Conservation (phyloP, 2,329 filamentous ascomycete genomes). For the Coleophoma eucalyptorum region DNA sequence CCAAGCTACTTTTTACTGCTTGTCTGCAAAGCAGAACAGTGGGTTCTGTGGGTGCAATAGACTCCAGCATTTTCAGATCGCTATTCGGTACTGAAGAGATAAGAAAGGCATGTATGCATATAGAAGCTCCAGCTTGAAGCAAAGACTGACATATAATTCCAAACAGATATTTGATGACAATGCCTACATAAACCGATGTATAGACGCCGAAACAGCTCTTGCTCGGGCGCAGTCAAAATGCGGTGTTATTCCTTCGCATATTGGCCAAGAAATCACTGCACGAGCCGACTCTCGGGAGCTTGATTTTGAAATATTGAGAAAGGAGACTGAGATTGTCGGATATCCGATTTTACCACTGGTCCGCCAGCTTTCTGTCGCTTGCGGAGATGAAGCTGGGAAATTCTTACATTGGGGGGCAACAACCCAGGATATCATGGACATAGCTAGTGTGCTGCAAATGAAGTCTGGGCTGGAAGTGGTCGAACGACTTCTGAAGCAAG, state of each 20-base stretch:
- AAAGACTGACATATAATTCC: neutral
- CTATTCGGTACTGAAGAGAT: constrained; percentile 49
- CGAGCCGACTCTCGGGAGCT: constrained; percentile 28
- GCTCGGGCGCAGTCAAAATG: constrained; percentile 45
- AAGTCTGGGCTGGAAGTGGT: constrained; percentile 44
- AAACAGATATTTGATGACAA: constrained; percentile 41
- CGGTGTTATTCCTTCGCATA: constrained; percentile 39
- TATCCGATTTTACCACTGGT: constrained; percentile 50
- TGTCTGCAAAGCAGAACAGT: constrained; percentile 4
- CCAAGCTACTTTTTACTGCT: too few relatives aligned
- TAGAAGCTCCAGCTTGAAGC: neutral
- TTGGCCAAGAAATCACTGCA: constrained; percentile 31
- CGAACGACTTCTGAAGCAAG: constrained; percentile 36
- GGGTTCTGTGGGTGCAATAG: constrained; percentile 30
- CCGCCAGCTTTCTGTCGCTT: constrained; percentile 38
- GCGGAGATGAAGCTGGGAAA: constrained; percentile 28
- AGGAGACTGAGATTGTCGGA: constrained; percentile 46
- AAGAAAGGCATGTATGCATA: constrained; percentile 28
- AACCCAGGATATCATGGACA: constrained; percentile 57
- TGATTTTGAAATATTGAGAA: constrained; percentile 37
- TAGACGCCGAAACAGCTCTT: constrained; percentile 48
- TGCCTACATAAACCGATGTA: constrained; percentile 42
- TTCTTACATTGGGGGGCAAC: constrained; percentile 57
- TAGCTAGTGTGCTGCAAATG: constrained; percentile 49
- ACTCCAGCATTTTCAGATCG: constrained; percentile 46